phyloP scores from a whole-genome alignment of 1,284 basidiomycete genomes.

The Ceratobasidium sp. region DNA sequence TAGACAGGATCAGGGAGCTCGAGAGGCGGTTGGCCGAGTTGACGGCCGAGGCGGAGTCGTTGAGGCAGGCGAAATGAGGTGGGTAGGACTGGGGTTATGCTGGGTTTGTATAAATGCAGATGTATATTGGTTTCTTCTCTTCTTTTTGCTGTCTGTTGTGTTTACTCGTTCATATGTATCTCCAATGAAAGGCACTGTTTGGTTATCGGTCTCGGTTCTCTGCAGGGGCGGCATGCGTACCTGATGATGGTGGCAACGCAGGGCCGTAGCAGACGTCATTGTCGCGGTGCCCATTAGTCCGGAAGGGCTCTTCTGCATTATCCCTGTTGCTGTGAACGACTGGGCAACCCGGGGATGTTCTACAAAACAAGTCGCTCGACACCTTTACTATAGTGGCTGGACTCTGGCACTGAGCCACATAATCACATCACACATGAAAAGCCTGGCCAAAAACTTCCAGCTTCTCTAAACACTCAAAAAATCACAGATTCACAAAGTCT shows the following conservation, averaged over 20 bases:
- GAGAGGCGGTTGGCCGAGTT: conserved; percentile 22
- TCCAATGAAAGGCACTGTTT: conserved; percentile 13
- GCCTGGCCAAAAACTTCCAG: background rate
- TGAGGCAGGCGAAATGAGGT: background rate
- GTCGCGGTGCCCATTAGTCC: background rate
- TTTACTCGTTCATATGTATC: conserved; percentile 32
- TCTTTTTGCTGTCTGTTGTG: conserved; percentile 18
- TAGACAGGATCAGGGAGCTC: conserved; percentile 33
- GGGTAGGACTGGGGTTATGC: too few species aligned
- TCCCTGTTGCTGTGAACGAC: background rate
- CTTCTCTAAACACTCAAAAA: background rate
- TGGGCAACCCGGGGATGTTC: background rate
- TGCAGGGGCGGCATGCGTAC: background rate
- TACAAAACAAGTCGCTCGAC: background rate
- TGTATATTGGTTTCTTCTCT: conserved; percentile 2
- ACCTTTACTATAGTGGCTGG: background rate
- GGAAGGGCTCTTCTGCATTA: background rate
- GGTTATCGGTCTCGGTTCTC: background rate
- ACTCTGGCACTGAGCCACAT: too few species aligned
- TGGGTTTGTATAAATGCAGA: conserved; percentile 10
- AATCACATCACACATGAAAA: too few species aligned
- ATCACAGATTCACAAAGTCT: background rate
- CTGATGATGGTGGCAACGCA: too few species aligned
- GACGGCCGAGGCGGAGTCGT: conserved; percentile 21
- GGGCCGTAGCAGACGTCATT: background rate